These are phyloP conservation scores for Telfairia occidentalis DNA, from an alignment of 331 rosid species.

Conservation along the genomic window DNA sequence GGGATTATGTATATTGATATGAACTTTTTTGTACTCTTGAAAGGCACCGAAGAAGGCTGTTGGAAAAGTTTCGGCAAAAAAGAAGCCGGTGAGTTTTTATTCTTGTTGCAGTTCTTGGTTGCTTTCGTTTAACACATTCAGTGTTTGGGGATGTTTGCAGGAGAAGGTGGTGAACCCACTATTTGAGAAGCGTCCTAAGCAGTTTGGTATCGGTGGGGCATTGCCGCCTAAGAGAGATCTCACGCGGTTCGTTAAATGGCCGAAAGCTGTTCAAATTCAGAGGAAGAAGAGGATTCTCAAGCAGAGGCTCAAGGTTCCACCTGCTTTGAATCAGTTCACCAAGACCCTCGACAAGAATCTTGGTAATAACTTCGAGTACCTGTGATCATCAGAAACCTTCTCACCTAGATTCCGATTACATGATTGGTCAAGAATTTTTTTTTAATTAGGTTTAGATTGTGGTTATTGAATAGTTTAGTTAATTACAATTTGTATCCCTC, in stretches of 20 bases:
- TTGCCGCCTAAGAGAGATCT: conserved; percentile 18
- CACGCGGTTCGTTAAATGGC: conserved; percentile 14
- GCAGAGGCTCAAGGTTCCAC: conserved; percentile 17
- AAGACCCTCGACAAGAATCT: conserved; percentile 17
- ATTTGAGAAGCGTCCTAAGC: conserved; percentile 16
- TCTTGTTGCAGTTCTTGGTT: background rate
- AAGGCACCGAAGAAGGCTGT: conserved; percentile 5
- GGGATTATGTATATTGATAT: background rate
- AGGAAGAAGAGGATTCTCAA: conserved; percentile 16
- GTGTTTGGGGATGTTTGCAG: background rate
- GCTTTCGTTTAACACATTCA: background rate
- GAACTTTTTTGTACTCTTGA: background rate
- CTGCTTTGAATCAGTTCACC: conserved; percentile 15
- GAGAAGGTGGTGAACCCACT: conserved; percentile 14
- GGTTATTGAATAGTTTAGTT: background rate
- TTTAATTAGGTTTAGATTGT: background rate
- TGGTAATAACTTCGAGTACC: background rate
- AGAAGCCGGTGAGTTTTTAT: conserved; percentile 4
- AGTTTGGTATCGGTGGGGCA: conserved; percentile 16
- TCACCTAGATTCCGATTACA: background rate
- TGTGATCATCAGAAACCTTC: background rate
- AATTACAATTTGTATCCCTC: background rate
- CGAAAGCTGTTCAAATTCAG: conserved; percentile 16
- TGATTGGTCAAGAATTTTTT: background rate
- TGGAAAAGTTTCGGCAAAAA: background rate